Evolutionary conservation across 345 rosid species (phyloP).

Genomic region (Ceriops tagal): DNA sequence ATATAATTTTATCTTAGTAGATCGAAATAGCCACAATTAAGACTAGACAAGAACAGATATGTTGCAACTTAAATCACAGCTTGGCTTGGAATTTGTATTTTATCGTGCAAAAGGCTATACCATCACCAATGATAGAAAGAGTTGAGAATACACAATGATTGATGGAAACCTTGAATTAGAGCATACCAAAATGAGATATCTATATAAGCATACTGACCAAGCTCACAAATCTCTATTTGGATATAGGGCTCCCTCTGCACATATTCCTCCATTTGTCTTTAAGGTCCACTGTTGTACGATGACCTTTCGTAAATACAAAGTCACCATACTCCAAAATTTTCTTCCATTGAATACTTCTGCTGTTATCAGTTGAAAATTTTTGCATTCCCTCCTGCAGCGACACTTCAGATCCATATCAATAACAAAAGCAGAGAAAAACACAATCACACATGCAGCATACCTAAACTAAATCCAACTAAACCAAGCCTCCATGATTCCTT

Average conservation of each 20-base stretch:
- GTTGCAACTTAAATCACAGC: too few species aligned
- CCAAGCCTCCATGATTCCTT: too few species aligned
- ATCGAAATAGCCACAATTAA: too few species aligned
- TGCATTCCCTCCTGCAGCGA: constrained; percentile 35
- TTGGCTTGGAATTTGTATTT: too few species aligned
- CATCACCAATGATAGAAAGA: too few species aligned
- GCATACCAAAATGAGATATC: not conserved
- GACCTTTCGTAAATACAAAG: constrained; percentile 19
- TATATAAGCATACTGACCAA: constrained; percentile 11
- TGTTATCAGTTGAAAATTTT: constrained; percentile 22
- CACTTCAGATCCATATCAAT: not conserved
- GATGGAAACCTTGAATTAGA: too few species aligned
- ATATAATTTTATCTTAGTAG: too few species aligned
- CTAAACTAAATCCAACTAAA: not conserved
- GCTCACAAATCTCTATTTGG: constrained; percentile 16
- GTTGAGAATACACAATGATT: not conserved
- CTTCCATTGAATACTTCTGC: constrained; percentile 36
- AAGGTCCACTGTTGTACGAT: constrained; percentile 33
- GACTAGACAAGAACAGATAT: too few species aligned
- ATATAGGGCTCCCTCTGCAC: constrained; percentile 28
- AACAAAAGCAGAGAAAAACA: not conserved
- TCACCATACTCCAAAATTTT: constrained; percentile 40
- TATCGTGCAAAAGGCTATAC: too few species aligned
- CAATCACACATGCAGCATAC: not conserved
- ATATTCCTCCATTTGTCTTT: constrained; percentile 54